These are phyloP conservation scores for Sequoiadendron giganteum DNA, from an alignment of 75 land plant species.

Conservation along the genomic window DNA sequence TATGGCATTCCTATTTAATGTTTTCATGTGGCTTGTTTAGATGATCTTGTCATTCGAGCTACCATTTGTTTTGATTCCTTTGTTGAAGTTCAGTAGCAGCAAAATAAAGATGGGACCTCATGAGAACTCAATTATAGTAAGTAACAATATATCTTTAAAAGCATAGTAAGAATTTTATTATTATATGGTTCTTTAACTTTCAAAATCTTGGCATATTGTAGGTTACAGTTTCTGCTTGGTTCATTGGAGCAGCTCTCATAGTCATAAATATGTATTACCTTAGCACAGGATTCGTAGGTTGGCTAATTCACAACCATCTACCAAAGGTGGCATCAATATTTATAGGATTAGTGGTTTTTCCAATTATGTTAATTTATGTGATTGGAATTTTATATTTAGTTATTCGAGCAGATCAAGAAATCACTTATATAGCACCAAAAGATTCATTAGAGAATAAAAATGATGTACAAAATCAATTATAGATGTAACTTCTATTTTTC, in stretches of 20 bases:
- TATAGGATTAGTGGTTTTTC: constrained; percentile 61
- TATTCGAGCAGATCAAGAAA: constrained; percentile 45
- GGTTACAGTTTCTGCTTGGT: constrained; percentile 52
- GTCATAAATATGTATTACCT: constrained; percentile 67
- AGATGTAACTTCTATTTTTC: too few relatives aligned
- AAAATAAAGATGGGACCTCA: constrained; percentile 70
- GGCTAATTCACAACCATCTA: constrained; percentile 51
- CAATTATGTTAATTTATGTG: constrained; percentile 51
- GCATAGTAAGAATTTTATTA: neutral
- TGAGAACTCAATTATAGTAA: constrained; percentile 36
- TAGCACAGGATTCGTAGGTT: constrained; percentile 41
- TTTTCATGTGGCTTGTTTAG: constrained; percentile 23
- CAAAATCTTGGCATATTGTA: constrained; percentile 16
- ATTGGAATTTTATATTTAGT: constrained; percentile 42
- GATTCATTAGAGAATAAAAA: neutral
- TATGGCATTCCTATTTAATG: too few relatives aligned
- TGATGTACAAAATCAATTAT: too few relatives aligned
- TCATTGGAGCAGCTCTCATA: constrained; percentile 43
- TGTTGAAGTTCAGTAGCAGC: constrained; percentile 76
- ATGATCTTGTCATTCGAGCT: constrained; percentile 83
- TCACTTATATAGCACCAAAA: constrained; percentile 30
- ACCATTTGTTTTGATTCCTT: constrained; percentile 81
- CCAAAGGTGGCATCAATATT: constrained; percentile 43
- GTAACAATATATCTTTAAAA: neutral
- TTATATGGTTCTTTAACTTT: neutral